Conservation (phyloP, 805 yeast genomes). For the Ogataea saltuana region DNA sequence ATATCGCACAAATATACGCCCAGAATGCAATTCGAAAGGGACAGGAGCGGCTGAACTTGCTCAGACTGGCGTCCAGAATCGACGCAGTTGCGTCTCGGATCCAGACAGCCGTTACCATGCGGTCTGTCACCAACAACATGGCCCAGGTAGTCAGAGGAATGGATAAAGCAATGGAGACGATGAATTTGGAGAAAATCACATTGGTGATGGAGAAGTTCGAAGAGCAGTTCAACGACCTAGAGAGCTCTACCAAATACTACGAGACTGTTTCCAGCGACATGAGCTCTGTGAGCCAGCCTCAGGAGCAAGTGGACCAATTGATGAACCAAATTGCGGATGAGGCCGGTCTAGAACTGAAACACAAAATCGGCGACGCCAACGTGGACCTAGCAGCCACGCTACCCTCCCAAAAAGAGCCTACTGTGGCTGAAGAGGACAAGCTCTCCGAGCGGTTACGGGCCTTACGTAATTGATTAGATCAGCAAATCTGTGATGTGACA, state of each 20-base stretch:
- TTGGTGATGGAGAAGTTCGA: slow-evolving; percentile 97
- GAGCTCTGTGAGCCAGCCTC: slow-evolving; percentile 88
- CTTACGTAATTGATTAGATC: slow-evolving; percentile 47
- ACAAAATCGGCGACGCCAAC: slow-evolving; percentile 67
- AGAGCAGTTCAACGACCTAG: slow-evolving; percentile 92
- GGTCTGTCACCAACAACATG: slow-evolving; percentile 93
- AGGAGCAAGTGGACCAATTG: slow-evolving; percentile 89
- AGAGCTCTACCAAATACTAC: slow-evolving; percentile 89
- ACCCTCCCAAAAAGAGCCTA: slow-evolving; percentile 33
- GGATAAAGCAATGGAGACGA: slow-evolving; percentile 93
- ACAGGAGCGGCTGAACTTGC: slow-evolving; percentile 78
- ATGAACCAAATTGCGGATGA: slow-evolving; percentile 95
- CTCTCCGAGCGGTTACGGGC: slow-evolving; percentile 89
- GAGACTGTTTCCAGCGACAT: slow-evolving; percentile 87
- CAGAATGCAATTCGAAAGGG: slow-evolving; percentile 93
- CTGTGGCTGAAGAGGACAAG: slow-evolving; percentile 80
- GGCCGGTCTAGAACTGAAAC: slow-evolving; percentile 91
- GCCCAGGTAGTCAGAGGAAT: slow-evolving; percentile 88
- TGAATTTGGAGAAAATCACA: slow-evolving; percentile 92
- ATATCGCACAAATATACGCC: slow-evolving; percentile 91
- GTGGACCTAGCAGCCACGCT: slow-evolving; percentile 48
- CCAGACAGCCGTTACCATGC: slow-evolving; percentile 97
- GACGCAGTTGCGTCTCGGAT: slow-evolving; percentile 96
- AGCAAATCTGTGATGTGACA: no score
- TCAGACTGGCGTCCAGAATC: slow-evolving; percentile 82